These are phyloP conservation scores for Astrothelium subdiscretum DNA, from an alignment of 495 filamentous ascomycete genomes.

Conservation along the genomic window DNA sequence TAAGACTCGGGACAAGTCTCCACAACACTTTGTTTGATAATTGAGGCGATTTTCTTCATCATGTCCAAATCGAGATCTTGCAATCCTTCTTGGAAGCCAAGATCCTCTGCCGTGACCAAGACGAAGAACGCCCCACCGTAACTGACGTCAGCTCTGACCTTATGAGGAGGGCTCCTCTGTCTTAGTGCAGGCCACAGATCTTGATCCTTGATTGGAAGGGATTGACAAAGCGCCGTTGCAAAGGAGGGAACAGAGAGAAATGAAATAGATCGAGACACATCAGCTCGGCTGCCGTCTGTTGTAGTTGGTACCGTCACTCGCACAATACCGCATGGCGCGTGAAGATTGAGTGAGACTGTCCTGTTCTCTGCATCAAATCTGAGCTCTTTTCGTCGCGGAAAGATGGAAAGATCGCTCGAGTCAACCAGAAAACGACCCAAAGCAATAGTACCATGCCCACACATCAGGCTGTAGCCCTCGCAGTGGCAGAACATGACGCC, in stretches of 20 bases:
- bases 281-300: neutral
- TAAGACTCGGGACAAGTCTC: neutral
- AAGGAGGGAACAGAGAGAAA: constrained; percentile 7
- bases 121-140: constrained; percentile 13
- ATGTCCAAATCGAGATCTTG: constrained; percentile 6
- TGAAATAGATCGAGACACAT: constrained; percentile 2
- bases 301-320: constrained; percentile 4
- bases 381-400: neutral
- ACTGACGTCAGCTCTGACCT: neutral
- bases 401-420: constrained; percentile 1
- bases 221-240: neutral
- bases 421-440: constrained; percentile 14
- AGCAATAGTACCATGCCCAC: constrained; percentile 17
- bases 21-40: neutral
- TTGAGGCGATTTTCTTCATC: neutral
- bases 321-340: constrained; percentile 11
- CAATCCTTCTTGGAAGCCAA: constrained; percentile 4
- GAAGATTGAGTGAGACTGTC: constrained; percentile 5
- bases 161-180: neutral
- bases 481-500: constrained; percentile 13
- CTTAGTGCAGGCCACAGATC: constrained; percentile 6
- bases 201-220: neutral
- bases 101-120: neutral
- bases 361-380: neutral
- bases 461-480: constrained; percentile 17